A percentile compares a stretch with the other conserved stretches of the same genome.
These are phyloP conservation scores for Mycosphaerella arachidis DNA, from an alignment of 2,329 filamentous ascomycete genomes.

Conservation along the genomic window DNA sequence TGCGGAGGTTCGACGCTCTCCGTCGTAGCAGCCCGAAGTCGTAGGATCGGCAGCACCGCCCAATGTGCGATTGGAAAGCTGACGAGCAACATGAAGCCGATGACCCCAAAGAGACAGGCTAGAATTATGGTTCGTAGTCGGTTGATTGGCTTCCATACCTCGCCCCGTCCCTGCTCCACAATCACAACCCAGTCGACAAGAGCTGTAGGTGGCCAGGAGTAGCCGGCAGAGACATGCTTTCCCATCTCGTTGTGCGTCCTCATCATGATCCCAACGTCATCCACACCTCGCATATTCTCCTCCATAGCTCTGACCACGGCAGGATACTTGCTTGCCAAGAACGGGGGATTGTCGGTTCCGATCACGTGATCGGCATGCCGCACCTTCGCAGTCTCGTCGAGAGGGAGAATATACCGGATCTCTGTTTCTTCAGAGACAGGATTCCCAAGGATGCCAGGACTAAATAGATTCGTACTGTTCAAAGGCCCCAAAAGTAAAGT, in stretches of 20 bases:
- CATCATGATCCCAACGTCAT: slow-evolving; percentile 64
- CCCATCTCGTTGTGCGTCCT: slow-evolving; percentile 64
- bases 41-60: slow-evolving; percentile 73
- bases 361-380: slow-evolving; percentile 27
- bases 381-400: slow-evolving; percentile 23
- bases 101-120: slow-evolving; percentile 78
- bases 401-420: slow-evolving; percentile 30
- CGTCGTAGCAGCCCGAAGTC: slow-evolving; percentile 69
- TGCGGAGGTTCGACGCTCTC: slow-evolving; percentile 65
- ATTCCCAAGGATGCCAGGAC: slow-evolving; percentile 28
- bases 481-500: slow-evolving; percentile 67
- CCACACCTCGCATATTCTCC: slow-evolving; percentile 11
- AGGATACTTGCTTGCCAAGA: slow-evolving; percentile 59
- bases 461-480: slow-evolving; percentile 57
- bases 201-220: slow-evolving; percentile 61
- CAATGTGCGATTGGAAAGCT: slow-evolving; percentile 76
- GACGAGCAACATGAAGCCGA: slow-evolving; percentile 64
- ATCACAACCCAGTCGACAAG: slow-evolving; percentile 79
- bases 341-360: slow-evolving; percentile 49
- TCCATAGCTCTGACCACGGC: slow-evolving; percentile 60
- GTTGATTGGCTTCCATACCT: slow-evolving; percentile 72
- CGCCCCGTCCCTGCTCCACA: slow-evolving; percentile 68
- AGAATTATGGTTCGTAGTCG: slow-evolving; percentile 77
- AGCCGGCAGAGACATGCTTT: slow-evolving; percentile 70
- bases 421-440: slow-evolving; percentile 18